Conservation (phyloP, 1,139 yeast genomes). For the Geotrichum reessii region DNA sequence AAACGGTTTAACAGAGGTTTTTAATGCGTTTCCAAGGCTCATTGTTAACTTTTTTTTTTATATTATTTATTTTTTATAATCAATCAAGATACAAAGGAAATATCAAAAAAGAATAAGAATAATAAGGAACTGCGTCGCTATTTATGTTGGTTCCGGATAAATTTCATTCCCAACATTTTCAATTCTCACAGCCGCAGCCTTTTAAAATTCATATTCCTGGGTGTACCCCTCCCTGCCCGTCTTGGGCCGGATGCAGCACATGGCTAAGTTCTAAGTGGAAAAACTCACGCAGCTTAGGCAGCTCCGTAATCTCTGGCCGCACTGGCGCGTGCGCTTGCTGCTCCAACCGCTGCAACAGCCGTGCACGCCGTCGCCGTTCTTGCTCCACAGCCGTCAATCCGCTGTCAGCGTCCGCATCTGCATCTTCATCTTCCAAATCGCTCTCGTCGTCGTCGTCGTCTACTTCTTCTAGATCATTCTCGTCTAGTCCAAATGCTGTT, state of each 20-base stretch:
- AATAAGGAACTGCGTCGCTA: background rate
- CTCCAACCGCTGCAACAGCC: slow-evolving; percentile 14
- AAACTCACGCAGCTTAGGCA: slow-evolving; percentile 28
- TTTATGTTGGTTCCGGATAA: background rate
- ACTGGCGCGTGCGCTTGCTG: slow-evolving; percentile 24
- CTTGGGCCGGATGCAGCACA: slow-evolving; percentile 15
- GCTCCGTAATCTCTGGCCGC: slow-evolving; percentile 31
- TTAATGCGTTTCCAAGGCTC: background rate
- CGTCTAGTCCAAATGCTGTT: slow-evolving; percentile 54
- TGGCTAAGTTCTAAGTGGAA: slow-evolving; percentile 24
- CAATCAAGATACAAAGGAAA: background rate
- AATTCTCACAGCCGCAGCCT: background rate
- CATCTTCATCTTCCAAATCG: slow-evolving; percentile 21
- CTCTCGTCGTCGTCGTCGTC: slow-evolving; percentile 36
- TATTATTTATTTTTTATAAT: background rate
- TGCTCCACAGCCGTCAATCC: slow-evolving; percentile 15
- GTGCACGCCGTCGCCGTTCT: slow-evolving; percentile 23
- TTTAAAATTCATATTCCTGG: background rate
- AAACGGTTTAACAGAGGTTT: slow-evolving; percentile 19
- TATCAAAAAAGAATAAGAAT: background rate
- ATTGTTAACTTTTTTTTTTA: background rate
- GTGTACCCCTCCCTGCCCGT: background rate
- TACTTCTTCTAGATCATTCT: slow-evolving; percentile 50
- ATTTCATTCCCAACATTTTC: slow-evolving; percentile 2
- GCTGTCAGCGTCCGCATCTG: slow-evolving; percentile 12